Evolutionary conservation across 495 filamentous ascomycete species (phyloP).

Genomic region (Lepraria neglecta): DNA sequence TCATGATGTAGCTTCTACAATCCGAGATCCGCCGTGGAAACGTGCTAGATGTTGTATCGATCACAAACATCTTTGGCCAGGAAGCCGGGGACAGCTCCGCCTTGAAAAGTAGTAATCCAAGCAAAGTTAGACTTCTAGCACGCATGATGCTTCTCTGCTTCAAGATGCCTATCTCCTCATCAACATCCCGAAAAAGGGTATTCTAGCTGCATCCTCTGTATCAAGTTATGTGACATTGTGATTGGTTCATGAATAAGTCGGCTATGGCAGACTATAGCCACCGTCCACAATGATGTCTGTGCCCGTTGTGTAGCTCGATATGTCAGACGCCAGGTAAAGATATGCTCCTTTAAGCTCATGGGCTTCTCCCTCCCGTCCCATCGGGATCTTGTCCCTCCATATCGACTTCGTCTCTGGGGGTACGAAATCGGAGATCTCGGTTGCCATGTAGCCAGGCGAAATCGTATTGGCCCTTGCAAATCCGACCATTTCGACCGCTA

Average conservation of each 20-base stretch:
- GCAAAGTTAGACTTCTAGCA: no score
- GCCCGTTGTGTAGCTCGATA: constrained; percentile 76
- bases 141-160: no score
- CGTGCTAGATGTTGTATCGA: background rate
- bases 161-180: no score
- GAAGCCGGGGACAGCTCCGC: background rate
- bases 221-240: background rate
- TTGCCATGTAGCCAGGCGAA: constrained; percentile 82
- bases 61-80: background rate
- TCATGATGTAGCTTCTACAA: background rate
- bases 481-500: constrained; percentile 81
- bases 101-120: background rate
- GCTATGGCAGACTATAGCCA: constrained; percentile 17
- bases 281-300: constrained; percentile 30
- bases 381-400: constrained; percentile 76
- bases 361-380: constrained; percentile 70
- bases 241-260: background rate
- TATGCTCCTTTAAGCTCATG: constrained; percentile 84
- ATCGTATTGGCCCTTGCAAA: constrained; percentile 79
- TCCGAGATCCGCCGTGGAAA: background rate
- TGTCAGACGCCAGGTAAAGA: constrained; percentile 81
- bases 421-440: constrained; percentile 73
- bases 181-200: no score
- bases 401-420: constrained; percentile 62
- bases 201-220: background rate